Evolutionary conservation across 345 rosid species (phyloP), one percentile per base, ranked within the genome.

Genomic region (Moricandia arvensis): DNA sequence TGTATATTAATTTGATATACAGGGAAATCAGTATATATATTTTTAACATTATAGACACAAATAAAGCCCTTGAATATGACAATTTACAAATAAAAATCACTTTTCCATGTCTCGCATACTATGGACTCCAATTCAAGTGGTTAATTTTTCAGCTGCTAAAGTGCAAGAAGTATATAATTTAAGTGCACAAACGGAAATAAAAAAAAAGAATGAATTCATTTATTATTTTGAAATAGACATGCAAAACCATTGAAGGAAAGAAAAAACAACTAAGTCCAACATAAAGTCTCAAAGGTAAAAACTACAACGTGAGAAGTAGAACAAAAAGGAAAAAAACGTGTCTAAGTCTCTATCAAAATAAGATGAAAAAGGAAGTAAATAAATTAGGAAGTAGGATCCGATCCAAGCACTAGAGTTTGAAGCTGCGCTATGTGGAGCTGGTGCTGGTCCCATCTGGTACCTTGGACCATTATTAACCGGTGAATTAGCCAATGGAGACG

Each of bases 361-460:
- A 45, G 53, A 45, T 45, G 17, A 45, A 5, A 45, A 45, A 45
- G 4, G 53, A 45, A 43, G 13, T 38, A 38, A 38, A 38, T 4
- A 38, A 38, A 38, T 38, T 38, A 38, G 54, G 58, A 59, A 10
- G 58, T 2, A 27, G 41, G 47, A 18, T 70, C 58, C 58, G 3
- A 70, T 59, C 74, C 43, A 41, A 70, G 12, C 21, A 59, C 13
- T 30, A 59, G 21, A 71, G 18, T 43, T 17, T 43, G 41, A 59
- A 43, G 74, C 43, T 59, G 29, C 57, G 9, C 43, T 70, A 27
- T 3, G 58, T 27, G 31, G 66, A 59, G 66, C 31, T 71, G 31
- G 74, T 71, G 45, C 17, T 37, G 73, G 73, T 54, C 55, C 38
- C 65, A 58, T 69, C 54, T 38, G 55, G 59, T 58, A 37, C 9